Evolutionary conservation across 2,329 filamentous ascomycete genomes (phyloP).

Genomic region (Zymoseptoria ardabiliae): DNA sequence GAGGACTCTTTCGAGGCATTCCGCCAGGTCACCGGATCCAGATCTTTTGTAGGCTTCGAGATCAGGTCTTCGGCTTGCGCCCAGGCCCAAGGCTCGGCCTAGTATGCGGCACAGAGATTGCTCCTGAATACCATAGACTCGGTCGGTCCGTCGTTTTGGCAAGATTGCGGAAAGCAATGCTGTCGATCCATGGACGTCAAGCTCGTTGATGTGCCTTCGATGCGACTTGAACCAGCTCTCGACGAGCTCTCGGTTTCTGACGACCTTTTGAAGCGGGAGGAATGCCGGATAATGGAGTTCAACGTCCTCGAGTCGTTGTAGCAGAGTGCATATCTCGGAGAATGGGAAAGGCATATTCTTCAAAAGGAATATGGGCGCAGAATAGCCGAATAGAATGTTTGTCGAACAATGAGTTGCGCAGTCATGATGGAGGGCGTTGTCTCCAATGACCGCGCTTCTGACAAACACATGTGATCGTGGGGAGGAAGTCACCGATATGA

Average conservation of each 20-base stretch:
- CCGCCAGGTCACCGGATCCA: conserved; percentile 59
- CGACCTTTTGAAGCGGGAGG: conserved; percentile 26
- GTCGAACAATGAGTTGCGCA: background rate
- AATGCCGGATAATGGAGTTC: conserved; percentile 35
- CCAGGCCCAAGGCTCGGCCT: conserved; percentile 58
- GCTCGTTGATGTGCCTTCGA: conserved; percentile 49
- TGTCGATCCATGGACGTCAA: conserved; percentile 47
- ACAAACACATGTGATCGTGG: background rate
- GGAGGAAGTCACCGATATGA: background rate
- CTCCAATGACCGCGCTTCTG: background rate
- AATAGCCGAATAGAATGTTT: background rate
- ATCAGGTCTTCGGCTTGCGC: conserved; percentile 52
- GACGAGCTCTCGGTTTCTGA: conserved; percentile 35
- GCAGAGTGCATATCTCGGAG: conserved; percentile 62
- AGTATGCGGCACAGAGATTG: conserved; percentile 59
- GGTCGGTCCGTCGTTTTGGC: conserved; percentile 67
- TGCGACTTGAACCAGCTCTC: conserved; percentile 63
- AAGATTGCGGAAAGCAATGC: conserved; percentile 70
- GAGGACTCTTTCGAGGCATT: conserved; percentile 62
- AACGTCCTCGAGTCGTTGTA: conserved; percentile 58
- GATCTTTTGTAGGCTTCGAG: conserved; percentile 56
- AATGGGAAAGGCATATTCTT: conserved; percentile 58
- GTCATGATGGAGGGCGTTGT: background rate
- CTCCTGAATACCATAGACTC: conserved; percentile 66
- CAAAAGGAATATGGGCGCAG: conserved; percentile 1